These are phyloP conservation scores for Ogataea philodendri DNA, from an alignment of 805 yeast genomes.

Conservation along the genomic window DNA sequence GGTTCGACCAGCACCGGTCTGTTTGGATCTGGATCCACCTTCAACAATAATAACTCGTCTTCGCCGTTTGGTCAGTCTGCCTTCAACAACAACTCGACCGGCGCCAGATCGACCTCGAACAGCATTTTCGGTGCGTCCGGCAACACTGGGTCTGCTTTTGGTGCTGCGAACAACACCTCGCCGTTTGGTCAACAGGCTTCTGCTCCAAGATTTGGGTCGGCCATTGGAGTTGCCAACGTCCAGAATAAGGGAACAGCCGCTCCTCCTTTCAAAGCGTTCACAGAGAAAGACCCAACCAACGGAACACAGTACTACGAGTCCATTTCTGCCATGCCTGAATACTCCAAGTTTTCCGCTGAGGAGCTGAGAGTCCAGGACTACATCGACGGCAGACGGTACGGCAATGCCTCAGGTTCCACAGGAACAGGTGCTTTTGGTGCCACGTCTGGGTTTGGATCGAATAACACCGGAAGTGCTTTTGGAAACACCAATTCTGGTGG, in stretches of 20 bases:
- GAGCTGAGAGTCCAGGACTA: conserved; percentile 91
- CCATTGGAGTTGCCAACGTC: conserved; percentile 31
- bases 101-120: conserved; percentile 8
- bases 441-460: conserved; percentile 35
- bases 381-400: conserved; percentile 63
- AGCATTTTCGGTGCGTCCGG: conserved; percentile 22
- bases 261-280: conserved; percentile 64
- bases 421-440: conserved; percentile 24
- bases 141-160: conserved; percentile 33
- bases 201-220: conserved; percentile 33
- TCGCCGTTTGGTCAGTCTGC: conserved; percentile 49
- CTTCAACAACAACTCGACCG: conserved; percentile 32
- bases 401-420: conserved; percentile 31
- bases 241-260: conserved; percentile 65
- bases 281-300: conserved; percentile 69
- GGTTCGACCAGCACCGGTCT: conserved; percentile 28
- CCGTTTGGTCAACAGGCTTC: conserved; percentile 41
- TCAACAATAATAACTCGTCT: conserved; percentile 19
- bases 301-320: conserved; percentile 63
- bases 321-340: conserved; percentile 88
- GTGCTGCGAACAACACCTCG: conserved; percentile 29
- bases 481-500: conserved; percentile 36
- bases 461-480: conserved; percentile 20
- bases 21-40: conserved; percentile 28
- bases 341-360: conserved; percentile 74